Base-by-base conservation (phyloP, 2,329 filamentous ascomycete genomes). In the Fusarium heterosporum region DNA sequence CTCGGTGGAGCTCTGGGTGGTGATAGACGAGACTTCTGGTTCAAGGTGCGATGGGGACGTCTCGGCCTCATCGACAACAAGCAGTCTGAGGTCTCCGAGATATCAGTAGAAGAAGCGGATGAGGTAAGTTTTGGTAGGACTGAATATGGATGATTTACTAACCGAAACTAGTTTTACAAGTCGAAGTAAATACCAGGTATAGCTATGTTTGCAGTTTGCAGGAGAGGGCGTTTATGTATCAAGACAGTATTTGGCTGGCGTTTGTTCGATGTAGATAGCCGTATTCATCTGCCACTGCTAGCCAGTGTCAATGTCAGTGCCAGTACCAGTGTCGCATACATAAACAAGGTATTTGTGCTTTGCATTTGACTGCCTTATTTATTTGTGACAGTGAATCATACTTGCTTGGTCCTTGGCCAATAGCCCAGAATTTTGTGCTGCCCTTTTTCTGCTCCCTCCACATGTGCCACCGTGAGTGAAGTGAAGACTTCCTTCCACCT, bases 11-110 rank as follows among this genome's bases (percentile, higher is more conserved):
- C 90, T 68, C 78, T 97, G 4, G 89, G 89, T 36, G 93, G 93
- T 1, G 90, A 96, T 71, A 83, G 93, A 53, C 85, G 85, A 65
- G 93, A 96, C 73, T 89, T 97, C 80, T 97, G 93, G 93, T 91
- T 87, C 81, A 82, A 86, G 69, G 80, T 97, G 25, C 84, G 90
- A 69, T 86, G 82, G 59, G 86, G 84, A 40, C 87, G 83, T 69
- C 79, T 97, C 55, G 92, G 93, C 0, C 80, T 97, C 74, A 89
- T 98, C 71, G 88, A 91, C 65, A 81, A 83, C 51, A 83, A 79
- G 46, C 81, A 87, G 72, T 86, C 85, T 4, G 87, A 91, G 41
- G 80, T 83, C 17, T 93, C 91, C 1, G 82, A 87, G 29, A 87
- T 94, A 6, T 87, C 85, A 0, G 84, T 87, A 50, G 88, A 92